phyloP scores from a whole-genome alignment of 352 stramenopile species.

The Aphanomyces stellatus region DNA sequence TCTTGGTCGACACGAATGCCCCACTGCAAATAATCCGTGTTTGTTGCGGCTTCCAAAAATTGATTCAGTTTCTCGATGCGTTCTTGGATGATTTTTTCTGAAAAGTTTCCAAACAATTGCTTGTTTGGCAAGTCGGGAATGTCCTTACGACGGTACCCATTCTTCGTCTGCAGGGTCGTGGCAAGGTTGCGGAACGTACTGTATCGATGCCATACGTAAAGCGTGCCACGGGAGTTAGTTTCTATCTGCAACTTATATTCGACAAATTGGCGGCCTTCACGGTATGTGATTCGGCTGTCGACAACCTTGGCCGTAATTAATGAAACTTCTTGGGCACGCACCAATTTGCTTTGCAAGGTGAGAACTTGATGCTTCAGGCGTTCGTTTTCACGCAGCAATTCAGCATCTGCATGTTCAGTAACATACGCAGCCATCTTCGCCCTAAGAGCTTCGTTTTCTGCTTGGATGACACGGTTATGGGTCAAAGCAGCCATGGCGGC shows the following conservation, averaged over 20 bases:
- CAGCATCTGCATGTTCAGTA: conserved; percentile 63
- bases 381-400: conserved; percentile 72
- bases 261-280: conserved; percentile 78
- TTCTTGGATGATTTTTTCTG: conserved; percentile 67
- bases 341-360: conserved; percentile 84
- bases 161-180: conserved; percentile 59
- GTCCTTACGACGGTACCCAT: conserved; percentile 61
- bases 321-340: conserved; percentile 61
- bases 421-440: conserved; percentile 68
- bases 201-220: conserved; percentile 86
- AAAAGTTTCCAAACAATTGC: conserved; percentile 64
- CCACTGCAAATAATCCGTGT: conserved; percentile 66
- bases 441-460: conserved; percentile 77
- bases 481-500: conserved; percentile 46
- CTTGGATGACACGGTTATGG: conserved; percentile 66
- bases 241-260: conserved; percentile 85
- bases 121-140: conserved; percentile 68
- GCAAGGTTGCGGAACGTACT: conserved; percentile 78
- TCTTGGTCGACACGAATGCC: conserved; percentile 66
- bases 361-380: conserved; percentile 80
- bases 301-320: conserved; percentile 77
- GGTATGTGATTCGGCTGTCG: conserved; percentile 81
- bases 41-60: conserved; percentile 60
- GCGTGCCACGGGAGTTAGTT: conserved; percentile 75
- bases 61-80: conserved; percentile 62